Base-by-base conservation (phyloP, 2,329 filamentous ascomycete species). In the Ascomycota sp. region DNA sequence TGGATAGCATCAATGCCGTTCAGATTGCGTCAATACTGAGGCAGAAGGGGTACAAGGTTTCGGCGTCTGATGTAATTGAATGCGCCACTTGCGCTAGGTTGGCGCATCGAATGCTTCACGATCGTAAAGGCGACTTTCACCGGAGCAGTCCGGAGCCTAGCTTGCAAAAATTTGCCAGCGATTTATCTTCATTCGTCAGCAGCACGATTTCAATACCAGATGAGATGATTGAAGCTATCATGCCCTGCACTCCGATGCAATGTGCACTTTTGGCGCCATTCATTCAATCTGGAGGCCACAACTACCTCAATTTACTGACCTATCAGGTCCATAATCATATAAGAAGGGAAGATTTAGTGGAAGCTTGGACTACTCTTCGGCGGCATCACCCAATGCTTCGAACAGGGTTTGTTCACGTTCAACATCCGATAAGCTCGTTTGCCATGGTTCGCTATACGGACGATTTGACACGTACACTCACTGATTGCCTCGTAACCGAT, bases 1-100 rank as follows among this genome's bases (percentile, higher is more conserved):
- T 93, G 4, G 84, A 93, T 52, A 93, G 84, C 48, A 89, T 95
- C 45, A 84, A 77, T 38, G 79, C 82, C 1, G 65, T 75, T 6
- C 83, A 92, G 45, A 61, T 92, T 8, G 79, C 82, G 1, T 64
- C 69, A 1, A 56, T 63, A 24, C 57, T 93, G 11, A 69, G 76
- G 12, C 65, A 61, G 29, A 45, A 62, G 12, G 72, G 72, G 0
- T 56, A 72, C 29, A 45, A 50, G 1, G 52, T 83, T 0, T 69
- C 71, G 1, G 72, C 78, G 0, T 66, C 71, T 1, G 79, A 92
- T 48, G 71, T 93, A 10, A 65, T 93, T 35, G 72, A 78, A 44
- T 61, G 61, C 36, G 60, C 64, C 1, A 68, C 51, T 32, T 61
- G 55, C 40, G 52, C 54, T 4, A 53, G 45, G 10, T 47, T 64